A percentile compares a stretch with the other conserved stretches of the same genome.
phyloP scores from a whole-genome alignment of 441 rosid species.

The Jatropha multifida region DNA sequence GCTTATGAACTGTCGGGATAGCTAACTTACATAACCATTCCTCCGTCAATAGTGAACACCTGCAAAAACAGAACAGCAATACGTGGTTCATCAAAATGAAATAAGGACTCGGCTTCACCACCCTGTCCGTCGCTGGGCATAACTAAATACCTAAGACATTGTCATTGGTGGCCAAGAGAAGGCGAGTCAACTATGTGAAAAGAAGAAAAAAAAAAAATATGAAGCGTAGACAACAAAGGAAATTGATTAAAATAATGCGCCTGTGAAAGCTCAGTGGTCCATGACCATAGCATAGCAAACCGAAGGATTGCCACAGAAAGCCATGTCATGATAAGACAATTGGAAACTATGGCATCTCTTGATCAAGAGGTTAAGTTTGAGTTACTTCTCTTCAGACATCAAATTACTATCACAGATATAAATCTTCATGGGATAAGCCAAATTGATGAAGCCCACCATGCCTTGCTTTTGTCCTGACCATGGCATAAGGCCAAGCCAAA shows the following conservation, averaged over 20 bases:
- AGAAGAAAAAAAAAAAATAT: neutral
- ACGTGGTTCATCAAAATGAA: slow-evolving; percentile 2
- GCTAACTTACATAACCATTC: slow-evolving; percentile 71
- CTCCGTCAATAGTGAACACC: slow-evolving; percentile 89
- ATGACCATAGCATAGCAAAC: neutral
- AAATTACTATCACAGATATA: neutral
- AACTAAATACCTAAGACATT: too few relatives aligned
- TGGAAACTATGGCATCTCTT: neutral
- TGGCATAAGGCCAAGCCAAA: neutral
- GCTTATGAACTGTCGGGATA: neutral
- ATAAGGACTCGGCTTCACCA: neutral
- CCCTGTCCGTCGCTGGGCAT: too few relatives aligned
- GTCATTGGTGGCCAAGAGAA: too few relatives aligned
- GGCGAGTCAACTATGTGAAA: too few relatives aligned
- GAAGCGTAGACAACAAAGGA: neutral
- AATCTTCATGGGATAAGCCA: neutral
- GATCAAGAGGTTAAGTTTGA: neutral
- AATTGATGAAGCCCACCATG: neutral
- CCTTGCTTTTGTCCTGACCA: neutral
- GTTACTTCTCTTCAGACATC: neutral
- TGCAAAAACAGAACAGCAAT: slow-evolving; percentile 34
- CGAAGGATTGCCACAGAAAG: neutral
- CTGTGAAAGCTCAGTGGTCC: neutral
- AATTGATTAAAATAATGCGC: neutral
- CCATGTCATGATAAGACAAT: neutral